Conservation (phyloP, 2,329 filamentous ascomycete species). For the Verticillium albo-atrum region DNA sequence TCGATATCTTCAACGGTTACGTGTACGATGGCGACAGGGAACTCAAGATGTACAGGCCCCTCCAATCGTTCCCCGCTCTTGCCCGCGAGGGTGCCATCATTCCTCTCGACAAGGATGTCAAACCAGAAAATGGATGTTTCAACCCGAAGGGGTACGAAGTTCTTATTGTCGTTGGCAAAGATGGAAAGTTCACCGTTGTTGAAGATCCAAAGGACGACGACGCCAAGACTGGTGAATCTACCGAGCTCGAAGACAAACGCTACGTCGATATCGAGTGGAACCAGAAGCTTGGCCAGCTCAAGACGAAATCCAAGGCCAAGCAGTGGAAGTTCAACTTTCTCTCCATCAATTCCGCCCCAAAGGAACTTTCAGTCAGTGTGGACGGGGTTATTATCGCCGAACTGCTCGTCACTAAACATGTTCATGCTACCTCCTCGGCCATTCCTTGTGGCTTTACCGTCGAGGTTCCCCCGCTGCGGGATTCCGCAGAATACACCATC, state of each 20-base stretch:
- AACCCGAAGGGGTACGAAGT: conserved; percentile 45
- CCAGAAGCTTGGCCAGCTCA: conserved; percentile 6
- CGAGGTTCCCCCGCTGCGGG: not conserved
- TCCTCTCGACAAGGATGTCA: conserved; percentile 41
- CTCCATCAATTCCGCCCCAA: not conserved
- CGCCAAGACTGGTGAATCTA: not conserved
- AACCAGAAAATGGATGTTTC: conserved; percentile 39
- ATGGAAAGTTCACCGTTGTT: conserved; percentile 42
- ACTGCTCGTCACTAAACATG: not conserved
- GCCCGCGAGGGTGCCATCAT: conserved; percentile 54
- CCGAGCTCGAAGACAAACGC: not conserved
- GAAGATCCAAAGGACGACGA: conserved; percentile 32
- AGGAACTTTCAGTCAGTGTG: not conserved
- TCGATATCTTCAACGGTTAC: conserved; percentile 54
- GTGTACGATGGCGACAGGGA: conserved; percentile 54
- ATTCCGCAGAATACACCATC: not conserved
- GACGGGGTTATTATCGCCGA: not conserved
- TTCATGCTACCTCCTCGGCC: not conserved
- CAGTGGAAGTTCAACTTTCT: not conserved
- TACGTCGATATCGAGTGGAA: conserved; percentile 4
- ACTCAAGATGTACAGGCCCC: conserved; percentile 43
- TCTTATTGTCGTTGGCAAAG: conserved; percentile 39
- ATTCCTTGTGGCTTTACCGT: not conserved
- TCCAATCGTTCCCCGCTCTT: conserved; percentile 48
- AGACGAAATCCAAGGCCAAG: not conserved